phyloP scores from a whole-genome alignment of 164 flowering plant genomes.

The Piper longum region DNA sequence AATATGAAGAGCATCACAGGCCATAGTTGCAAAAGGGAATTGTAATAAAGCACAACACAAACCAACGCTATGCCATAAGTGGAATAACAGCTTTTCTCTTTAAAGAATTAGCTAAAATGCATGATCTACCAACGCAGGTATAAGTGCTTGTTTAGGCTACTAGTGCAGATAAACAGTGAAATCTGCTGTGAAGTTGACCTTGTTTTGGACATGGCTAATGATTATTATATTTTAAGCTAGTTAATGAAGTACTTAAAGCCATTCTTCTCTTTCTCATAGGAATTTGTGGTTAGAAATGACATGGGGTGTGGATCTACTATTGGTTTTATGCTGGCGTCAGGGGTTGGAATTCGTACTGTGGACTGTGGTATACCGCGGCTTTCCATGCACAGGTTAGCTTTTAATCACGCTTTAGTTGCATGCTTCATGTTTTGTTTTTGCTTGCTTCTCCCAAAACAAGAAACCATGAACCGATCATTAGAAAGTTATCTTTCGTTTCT shows the following conservation, averaged over 20 bases:
- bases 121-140: constrained; percentile 87
- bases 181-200: neutral
- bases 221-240: neutral
- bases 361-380: constrained; percentile 92
- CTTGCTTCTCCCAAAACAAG: too few species aligned
- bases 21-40: constrained; percentile 83
- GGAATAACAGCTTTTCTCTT: constrained; percentile 84
- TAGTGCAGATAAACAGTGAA: neutral
- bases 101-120: constrained; percentile 62
- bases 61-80: constrained; percentile 91
- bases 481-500: too few species aligned
- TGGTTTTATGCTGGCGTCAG: constrained; percentile 91
- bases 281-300: constrained; percentile 86
- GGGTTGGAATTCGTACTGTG: constrained; percentile 90
- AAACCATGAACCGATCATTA: neutral
- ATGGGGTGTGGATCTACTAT: constrained; percentile 97
- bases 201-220: neutral
- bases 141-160: neutral
- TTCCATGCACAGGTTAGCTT: constrained; percentile 82
- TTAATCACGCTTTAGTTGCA: neutral
- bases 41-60: constrained; percentile 92
- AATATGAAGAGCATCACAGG: constrained; percentile 87
- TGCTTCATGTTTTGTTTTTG: neutral
- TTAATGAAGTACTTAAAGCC: neutral
- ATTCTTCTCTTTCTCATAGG: constrained; percentile 27